A percentile compares a stretch with the other conserved stretches of the same genome.
Evolutionary conservation across 768 basidiomycete species (phyloP).

Genomic region (Hemileccinum rubropunctum): DNA sequence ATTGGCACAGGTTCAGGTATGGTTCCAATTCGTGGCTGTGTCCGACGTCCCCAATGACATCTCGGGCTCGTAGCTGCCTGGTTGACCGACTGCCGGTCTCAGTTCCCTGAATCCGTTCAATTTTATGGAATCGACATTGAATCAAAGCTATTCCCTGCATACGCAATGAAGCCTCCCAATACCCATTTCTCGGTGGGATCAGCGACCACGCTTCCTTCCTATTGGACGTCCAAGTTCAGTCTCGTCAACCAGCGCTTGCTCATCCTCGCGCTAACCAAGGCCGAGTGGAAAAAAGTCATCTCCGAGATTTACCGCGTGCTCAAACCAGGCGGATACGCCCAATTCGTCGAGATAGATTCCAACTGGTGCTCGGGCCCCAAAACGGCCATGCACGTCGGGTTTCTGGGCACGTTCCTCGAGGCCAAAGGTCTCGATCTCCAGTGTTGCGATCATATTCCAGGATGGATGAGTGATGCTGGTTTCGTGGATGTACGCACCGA

Average conservation of each 20-base stretch:
- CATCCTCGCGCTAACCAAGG: constrained; percentile 22
- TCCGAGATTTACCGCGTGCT: constrained; percentile 30
- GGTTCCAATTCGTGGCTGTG: not conserved
- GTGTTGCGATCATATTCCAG: constrained; percentile 1
- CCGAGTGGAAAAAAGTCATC: constrained; percentile 24
- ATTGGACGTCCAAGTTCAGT: constrained; percentile 29
- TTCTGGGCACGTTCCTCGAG: constrained; percentile 4
- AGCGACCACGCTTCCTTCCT: constrained; percentile 19
- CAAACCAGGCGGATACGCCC: constrained; percentile 29
- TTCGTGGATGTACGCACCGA: constrained; percentile 15
- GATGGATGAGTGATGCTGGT: constrained; percentile 3
- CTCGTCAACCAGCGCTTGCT: constrained; percentile 34
- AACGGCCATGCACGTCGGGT: not conserved
- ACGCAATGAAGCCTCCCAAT: constrained; percentile 1
- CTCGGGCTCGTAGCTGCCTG: constrained; percentile 14
- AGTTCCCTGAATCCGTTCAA: constrained; percentile 9
- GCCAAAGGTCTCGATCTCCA: not conserved
- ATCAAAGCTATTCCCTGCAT: constrained; percentile 13
- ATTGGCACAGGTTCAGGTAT: constrained; percentile 25
- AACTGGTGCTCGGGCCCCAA: constrained; percentile 6
- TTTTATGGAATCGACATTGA: constrained; percentile 25
- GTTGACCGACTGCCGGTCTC: constrained; percentile 13
- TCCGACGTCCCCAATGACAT: not conserved
- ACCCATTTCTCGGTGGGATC: constrained; percentile 14
- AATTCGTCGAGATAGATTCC: constrained; percentile 23